Evolutionary conservation across 441 rosid genomes (phyloP).

Genomic region (Lagerstroemia fauriei): DNA sequence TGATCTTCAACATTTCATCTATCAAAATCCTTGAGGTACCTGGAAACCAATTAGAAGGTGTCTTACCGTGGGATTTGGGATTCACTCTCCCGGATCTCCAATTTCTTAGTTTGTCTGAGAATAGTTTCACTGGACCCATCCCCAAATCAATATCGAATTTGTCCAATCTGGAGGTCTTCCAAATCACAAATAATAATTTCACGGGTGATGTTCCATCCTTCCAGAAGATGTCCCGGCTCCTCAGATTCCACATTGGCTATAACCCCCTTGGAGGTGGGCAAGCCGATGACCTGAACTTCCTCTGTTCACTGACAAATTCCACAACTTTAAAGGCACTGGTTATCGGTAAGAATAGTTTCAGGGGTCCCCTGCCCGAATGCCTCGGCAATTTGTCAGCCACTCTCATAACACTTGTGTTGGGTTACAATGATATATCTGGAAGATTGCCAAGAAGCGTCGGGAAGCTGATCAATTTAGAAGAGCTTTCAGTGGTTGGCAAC

Average conservation of each 20-base stretch:
- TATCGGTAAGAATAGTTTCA: not conserved
- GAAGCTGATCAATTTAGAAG: not conserved
- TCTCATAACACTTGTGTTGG: not conserved
- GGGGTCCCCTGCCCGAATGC: not conserved
- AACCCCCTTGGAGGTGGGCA: not conserved
- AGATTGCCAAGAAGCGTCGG: not conserved
- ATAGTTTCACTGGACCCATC: slow-evolving; percentile 3
- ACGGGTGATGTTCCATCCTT: slow-evolving; percentile 4
- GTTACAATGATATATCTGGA: not conserved
- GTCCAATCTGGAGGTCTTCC: not conserved
- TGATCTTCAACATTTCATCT: not conserved
- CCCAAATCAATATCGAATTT: not conserved
- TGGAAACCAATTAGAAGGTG: not conserved
- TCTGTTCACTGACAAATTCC: slow-evolving; percentile 9
- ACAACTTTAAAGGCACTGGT: not conserved
- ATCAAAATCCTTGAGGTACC: not conserved
- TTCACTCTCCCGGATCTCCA: not conserved
- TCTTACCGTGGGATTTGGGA: not conserved
- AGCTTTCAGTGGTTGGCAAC: not conserved
- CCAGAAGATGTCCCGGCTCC: not conserved
- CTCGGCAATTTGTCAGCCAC: not conserved
- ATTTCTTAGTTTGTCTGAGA: not conserved
- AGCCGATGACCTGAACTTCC: not conserved
- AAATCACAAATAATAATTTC: not conserved
- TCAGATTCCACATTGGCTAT: not conserved